phyloP scores from a whole-genome alignment of 345 rosid species.

The Salix purpurea region DNA sequence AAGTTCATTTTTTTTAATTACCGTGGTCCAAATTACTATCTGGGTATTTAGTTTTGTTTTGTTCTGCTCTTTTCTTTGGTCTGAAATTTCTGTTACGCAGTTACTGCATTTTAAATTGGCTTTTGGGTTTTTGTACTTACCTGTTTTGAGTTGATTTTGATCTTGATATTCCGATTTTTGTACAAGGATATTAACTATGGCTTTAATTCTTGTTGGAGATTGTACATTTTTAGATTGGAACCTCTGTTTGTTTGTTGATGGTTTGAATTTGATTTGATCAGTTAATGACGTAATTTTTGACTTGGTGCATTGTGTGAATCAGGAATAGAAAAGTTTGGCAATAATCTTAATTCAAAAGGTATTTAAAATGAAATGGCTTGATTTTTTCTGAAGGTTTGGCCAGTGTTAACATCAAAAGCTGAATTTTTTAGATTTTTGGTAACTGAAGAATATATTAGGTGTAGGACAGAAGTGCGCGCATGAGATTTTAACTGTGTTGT shows the following conservation, averaged over 20 bases:
- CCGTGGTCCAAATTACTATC: neutral
- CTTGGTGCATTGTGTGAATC: neutral
- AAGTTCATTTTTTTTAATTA: neutral
- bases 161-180: neutral
- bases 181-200: neutral
- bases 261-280: conserved; percentile 1
- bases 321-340: neutral
- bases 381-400: neutral
- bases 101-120: neutral
- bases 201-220: neutral
- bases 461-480: neutral
- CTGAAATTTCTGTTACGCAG: neutral
- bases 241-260: neutral
- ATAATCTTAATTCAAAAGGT: neutral
- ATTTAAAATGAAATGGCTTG: neutral
- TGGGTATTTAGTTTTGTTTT: neutral
- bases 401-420: neutral
- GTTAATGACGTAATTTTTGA: neutral
- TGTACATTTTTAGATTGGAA: neutral
- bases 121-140: neutral
- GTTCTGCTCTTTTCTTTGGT: neutral
- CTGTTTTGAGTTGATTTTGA: conserved; percentile 2
- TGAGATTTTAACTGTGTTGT: neutral
- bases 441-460: neutral
- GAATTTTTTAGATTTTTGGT: neutral